Evolutionary conservation across 73 alveolate genomes (phyloP).

Genomic region (Paraurostyla sp.): DNA sequence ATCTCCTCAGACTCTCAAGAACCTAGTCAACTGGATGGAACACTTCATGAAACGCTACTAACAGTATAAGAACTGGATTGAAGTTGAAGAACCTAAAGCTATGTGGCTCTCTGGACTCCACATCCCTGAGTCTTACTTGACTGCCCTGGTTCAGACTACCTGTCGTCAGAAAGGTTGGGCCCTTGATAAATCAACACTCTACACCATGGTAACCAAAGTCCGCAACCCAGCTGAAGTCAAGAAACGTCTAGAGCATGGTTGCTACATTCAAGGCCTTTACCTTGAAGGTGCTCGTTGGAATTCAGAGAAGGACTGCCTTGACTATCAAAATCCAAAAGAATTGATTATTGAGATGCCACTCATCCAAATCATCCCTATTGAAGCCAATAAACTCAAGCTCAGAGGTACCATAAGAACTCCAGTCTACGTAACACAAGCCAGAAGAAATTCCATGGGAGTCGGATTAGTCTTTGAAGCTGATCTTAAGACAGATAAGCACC

Average conservation of each 20-base stretch:
- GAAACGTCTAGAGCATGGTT: constrained; percentile 97
- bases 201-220: constrained; percentile 96
- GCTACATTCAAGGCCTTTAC: constrained; percentile 98
- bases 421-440: constrained; percentile 98
- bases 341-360: constrained; percentile 97
- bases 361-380: constrained; percentile 96
- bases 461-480: constrained; percentile 99
- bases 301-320: constrained; percentile 89
- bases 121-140: constrained; percentile 98
- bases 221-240: constrained; percentile 92
- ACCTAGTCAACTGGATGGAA: constrained; percentile 98
- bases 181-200: constrained; percentile 98
- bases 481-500: constrained; percentile 98
- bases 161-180: constrained; percentile 99
- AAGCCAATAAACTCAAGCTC: constrained; percentile 98
- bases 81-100: constrained; percentile 97
- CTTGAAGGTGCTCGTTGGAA: constrained; percentile 99
- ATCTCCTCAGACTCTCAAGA: constrained; percentile 99
- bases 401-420: constrained; percentile 97
- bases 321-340: constrained; percentile 97
- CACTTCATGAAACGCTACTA: constrained; percentile 95
- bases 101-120: constrained; percentile 99
- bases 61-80: constrained; percentile 97
- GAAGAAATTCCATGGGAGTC: constrained; percentile 99
- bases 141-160: constrained; percentile 99